Evolutionary conservation across 495 filamentous ascomycete species (phyloP).

Genomic region (Ramalina intermedia): DNA sequence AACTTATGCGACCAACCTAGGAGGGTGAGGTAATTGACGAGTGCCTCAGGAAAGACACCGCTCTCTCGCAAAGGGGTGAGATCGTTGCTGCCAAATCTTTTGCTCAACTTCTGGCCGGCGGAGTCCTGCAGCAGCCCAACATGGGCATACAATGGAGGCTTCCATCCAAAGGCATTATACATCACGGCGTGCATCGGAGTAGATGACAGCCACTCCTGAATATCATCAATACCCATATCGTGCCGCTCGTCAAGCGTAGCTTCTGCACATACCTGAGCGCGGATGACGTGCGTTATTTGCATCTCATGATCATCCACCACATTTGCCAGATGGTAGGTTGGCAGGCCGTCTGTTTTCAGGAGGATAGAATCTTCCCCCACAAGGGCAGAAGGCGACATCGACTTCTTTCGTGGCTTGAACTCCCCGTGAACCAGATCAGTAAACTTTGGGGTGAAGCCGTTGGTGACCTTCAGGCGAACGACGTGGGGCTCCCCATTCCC

Average conservation of each 20-base stretch:
- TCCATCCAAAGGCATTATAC: constrained; percentile 82
- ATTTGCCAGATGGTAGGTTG: constrained; percentile 94
- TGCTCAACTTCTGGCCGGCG: constrained; percentile 73
- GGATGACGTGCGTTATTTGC: constrained; percentile 89
- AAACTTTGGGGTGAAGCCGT: constrained; percentile 36
- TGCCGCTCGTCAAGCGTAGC: neutral
- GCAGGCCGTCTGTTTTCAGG: constrained; percentile 77
- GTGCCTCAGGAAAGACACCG: constrained; percentile 54
- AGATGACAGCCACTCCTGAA: constrained; percentile 75
- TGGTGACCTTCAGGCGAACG: constrained; percentile 53
- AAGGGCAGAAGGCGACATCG: constrained; percentile 2
- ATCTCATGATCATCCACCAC: constrained; percentile 92
- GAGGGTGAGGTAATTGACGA: constrained; percentile 74
- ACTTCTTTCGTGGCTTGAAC: constrained; percentile 7
- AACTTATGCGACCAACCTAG: constrained; percentile 70
- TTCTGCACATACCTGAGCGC: constrained; percentile 51
- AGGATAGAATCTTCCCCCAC: constrained; percentile 67
- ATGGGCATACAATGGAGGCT: constrained; percentile 71
- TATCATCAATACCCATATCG: neutral
- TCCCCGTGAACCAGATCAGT: constrained; percentile 65
- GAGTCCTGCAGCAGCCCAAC: constrained; percentile 72
- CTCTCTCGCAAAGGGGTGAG: constrained; percentile 57
- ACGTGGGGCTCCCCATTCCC: constrained; percentile 56
- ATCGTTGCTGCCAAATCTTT: constrained; percentile 47
- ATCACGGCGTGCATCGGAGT: constrained; percentile 80